Evolutionary conservation across 768 basidiomycete genomes (phyloP), one percentile per base, ranked within the genome.

Genomic region (Thelephora aurantiotincta): DNA sequence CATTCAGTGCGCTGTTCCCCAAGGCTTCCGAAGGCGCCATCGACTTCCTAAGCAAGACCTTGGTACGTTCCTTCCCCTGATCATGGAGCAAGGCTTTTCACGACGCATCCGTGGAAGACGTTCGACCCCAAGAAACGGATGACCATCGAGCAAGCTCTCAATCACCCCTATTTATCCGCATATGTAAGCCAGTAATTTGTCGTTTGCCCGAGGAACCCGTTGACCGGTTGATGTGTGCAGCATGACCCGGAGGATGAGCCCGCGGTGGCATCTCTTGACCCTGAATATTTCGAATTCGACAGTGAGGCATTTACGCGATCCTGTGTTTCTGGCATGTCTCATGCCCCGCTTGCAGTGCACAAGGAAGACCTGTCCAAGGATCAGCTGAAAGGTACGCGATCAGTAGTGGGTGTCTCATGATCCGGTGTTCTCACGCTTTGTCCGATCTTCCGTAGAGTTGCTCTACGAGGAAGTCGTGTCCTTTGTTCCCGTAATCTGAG

Each of bases 231-330:
- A 41, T 41, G 14, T 14, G 14, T 52, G 26, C 51, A 83, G 79
- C 86, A 90, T 55, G 89, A 91, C 59, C 80, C 90, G 1, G 82
- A 87, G 47, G 92, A 96, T 58, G 92, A 96, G 58, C 92, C 93
- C 2, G 68, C 68, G 23, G 81, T 83, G n/a, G 70, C 76, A 36
- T 80, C 86, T 9, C 73, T 96, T 41, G 81, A 80, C 57, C 78
- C 88, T 0, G 73, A 76, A 41, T 96, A 92, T 65, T 96, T 96
- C 63, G 83, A 90, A 55, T 94, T 93, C 57, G 91, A 96, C 61
- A 68, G 78, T 83, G 58, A 62, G 80, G 63, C 18, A 7, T 36
- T 35, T 35, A 33, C 43, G 43, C 37, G 34, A 41, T 41, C n/a
- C 33, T 18, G 13, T 33, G 13, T 20, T 22, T 35, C 35, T 30